These are phyloP conservation scores for Byssoonygena ceratinophila DNA, from an alignment of 2,329 filamentous ascomycete species.

Conservation along the genomic window DNA sequence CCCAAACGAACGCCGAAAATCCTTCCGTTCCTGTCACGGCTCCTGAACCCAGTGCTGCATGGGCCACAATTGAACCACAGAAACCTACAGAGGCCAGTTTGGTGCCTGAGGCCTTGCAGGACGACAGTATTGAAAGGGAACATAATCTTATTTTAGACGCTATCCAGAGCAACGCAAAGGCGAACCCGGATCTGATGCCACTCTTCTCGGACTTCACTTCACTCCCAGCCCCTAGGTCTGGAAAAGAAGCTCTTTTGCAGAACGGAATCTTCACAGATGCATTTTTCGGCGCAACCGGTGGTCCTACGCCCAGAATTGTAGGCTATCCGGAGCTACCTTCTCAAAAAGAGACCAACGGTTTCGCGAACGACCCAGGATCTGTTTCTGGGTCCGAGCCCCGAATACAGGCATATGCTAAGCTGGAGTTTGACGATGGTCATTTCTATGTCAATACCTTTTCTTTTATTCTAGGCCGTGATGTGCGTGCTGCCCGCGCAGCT, in stretches of 20 bases:
- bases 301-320: slow-evolving; percentile 17
- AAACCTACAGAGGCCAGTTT: not conserved
- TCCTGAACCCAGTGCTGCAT: not conserved
- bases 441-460: slow-evolving; percentile 56
- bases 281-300: slow-evolving; percentile 26
- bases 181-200: slow-evolving; percentile 11
- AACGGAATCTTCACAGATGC: slow-evolving; percentile 33
- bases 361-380: slow-evolving; percentile 28
- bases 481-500: slow-evolving; percentile 41
- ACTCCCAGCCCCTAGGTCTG: slow-evolving; percentile 27
- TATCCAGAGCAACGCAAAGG: slow-evolving; percentile 9
- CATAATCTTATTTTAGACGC: slow-evolving; percentile 10
- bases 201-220: slow-evolving; percentile 25
- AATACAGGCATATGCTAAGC: slow-evolving; percentile 52
- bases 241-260: slow-evolving; percentile 31
- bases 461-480: slow-evolving; percentile 53
- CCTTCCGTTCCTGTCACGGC: not conserved
- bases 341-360: slow-evolving; percentile 22
- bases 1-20: not conserved
- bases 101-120: not conserved
- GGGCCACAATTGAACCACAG: not conserved
- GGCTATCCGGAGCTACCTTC: slow-evolving; percentile 22
- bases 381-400: slow-evolving; percentile 34
- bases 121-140: slow-evolving; percentile 12
- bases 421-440: slow-evolving; percentile 55